Evolutionary conservation across 2,329 filamentous ascomycete genomes (phyloP).

Genomic region (Fusarium virguliforme): DNA sequence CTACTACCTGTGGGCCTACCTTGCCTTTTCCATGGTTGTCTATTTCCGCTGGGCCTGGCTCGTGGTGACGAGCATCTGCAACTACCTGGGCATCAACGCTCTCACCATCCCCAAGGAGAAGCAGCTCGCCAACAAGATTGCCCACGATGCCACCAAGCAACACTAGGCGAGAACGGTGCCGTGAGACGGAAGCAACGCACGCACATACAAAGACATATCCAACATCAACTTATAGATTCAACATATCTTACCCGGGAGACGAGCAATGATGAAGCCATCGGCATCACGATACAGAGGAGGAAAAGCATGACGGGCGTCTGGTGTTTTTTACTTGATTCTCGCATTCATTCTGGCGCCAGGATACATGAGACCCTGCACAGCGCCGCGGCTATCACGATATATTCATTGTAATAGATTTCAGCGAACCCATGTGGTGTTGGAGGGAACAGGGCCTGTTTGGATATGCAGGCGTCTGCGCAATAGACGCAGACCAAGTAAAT

Average conservation of each 20-base stretch:
- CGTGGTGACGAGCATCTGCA: conserved; percentile 92
- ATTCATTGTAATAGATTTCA: conserved; percentile 51
- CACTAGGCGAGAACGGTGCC: conserved; percentile 46
- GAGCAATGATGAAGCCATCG: conserved; percentile 26
- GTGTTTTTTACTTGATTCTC: conserved; percentile 44
- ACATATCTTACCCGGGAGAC: conserved; percentile 31
- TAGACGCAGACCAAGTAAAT: conserved; percentile 29
- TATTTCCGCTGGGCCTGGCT: conserved; percentile 95
- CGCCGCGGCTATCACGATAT: conserved; percentile 39
- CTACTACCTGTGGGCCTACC: conserved; percentile 87
- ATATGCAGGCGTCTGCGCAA: conserved; percentile 37
- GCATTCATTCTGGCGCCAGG: conserved; percentile 46
- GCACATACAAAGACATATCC: conserved; percentile 31
- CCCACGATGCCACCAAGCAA: conserved; percentile 58
- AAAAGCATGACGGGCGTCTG: conserved; percentile 51
- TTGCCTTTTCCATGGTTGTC: conserved; percentile 85
- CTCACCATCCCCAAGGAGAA: conserved; percentile 84
- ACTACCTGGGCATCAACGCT: conserved; percentile 93
- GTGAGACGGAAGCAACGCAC: conserved; percentile 22
- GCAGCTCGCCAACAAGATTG: conserved; percentile 69
- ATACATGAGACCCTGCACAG: conserved; percentile 28
- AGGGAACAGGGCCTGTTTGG: conserved; percentile 31
- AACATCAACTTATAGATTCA: conserved; percentile 41
- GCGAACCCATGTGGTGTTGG: conserved; percentile 43
- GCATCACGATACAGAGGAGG: conserved; percentile 41